These are phyloP conservation scores for Cupressus sempervirens DNA, from an alignment of 75 land plant species.

Conservation along the genomic window DNA sequence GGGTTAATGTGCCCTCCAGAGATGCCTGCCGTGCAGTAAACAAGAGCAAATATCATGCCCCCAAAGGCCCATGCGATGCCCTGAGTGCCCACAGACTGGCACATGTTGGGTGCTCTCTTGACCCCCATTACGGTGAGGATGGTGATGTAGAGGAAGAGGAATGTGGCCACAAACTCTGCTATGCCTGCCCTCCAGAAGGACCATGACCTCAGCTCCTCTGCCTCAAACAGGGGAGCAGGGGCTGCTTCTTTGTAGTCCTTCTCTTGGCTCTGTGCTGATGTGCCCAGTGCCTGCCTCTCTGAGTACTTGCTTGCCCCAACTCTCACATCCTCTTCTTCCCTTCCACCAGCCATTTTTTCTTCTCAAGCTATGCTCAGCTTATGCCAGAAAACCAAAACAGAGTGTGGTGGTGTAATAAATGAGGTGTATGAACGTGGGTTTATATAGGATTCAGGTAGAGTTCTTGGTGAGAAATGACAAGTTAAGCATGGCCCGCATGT, in stretches of 20 bases:
- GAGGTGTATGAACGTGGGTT: not conserved
- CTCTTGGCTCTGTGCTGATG: conserved; percentile 27
- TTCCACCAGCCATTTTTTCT: conserved; percentile 36
- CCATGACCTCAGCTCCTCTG: conserved; percentile 33
- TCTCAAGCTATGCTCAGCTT: not conserved
- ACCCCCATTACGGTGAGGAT: conserved; percentile 42
- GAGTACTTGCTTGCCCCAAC: conserved; percentile 47
- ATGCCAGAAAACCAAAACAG: not conserved
- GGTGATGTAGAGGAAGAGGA: conserved; percentile 44
- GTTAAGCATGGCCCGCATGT: not conserved
- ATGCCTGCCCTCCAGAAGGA: conserved; percentile 56
- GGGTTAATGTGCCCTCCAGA: conserved; percentile 52
- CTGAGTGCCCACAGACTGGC: conserved; percentile 25
- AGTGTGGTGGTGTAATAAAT: not conserved
- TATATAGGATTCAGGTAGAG: not conserved
- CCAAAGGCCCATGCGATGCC: conserved; percentile 42
- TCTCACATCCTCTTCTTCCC: conserved; percentile 43
- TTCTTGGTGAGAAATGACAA: not conserved
- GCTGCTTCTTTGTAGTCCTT: conserved; percentile 33
- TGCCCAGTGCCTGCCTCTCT: conserved; percentile 38
- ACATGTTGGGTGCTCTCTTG: conserved; percentile 10
- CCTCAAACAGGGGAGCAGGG: conserved; percentile 29
- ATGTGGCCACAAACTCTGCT: conserved; percentile 44
- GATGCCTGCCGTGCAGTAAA: conserved; percentile 46
- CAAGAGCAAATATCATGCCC: conserved; percentile 44